phyloP scores from a whole-genome alignment of 2,329 filamentous ascomycete genomes.

The Geoglossum cookeanum region DNA sequence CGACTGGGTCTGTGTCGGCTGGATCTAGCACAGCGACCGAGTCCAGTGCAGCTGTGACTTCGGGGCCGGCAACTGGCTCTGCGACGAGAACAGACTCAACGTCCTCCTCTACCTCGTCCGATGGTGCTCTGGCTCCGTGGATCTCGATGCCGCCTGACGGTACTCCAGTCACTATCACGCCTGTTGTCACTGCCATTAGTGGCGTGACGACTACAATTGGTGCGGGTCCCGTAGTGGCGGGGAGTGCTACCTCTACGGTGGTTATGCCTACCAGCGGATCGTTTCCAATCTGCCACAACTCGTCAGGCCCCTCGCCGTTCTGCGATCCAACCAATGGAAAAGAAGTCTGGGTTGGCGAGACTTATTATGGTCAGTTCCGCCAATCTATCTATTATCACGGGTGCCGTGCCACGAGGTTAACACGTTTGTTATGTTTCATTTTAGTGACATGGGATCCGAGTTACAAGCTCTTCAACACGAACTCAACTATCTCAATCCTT shows the following conservation, averaged over 20 bases:
- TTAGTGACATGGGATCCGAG: slow-evolving; percentile 14
- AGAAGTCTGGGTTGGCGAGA: slow-evolving; percentile 5
- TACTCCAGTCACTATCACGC: neutral
- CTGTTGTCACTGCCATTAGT: neutral
- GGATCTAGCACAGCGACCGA: neutral
- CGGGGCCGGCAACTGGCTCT: neutral
- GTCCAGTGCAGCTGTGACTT: neutral
- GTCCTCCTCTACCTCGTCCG: neutral
- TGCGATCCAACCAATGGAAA: slow-evolving; percentile 4
- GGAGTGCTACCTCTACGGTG: slow-evolving; percentile 5
- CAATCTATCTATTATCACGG: neutral
- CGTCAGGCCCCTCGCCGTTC: slow-evolving; percentile 4
- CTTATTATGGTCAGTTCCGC: slow-evolving; percentile 1
- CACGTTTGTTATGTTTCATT: neutral
- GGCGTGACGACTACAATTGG: neutral
- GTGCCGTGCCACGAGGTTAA: neutral
- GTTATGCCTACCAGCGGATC: neutral
- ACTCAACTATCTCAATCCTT: slow-evolving; percentile 16
- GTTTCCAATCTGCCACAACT: slow-evolving; percentile 4
- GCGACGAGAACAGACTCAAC: neutral
- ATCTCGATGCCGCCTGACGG: neutral
- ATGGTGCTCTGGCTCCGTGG: neutral
- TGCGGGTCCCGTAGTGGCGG: neutral
- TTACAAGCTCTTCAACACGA: slow-evolving; percentile 10
- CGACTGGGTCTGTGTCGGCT: neutral